phyloP scores from a whole-genome alignment of 2,329 filamentous ascomycete genomes.

The Phialophora chinensis region DNA sequence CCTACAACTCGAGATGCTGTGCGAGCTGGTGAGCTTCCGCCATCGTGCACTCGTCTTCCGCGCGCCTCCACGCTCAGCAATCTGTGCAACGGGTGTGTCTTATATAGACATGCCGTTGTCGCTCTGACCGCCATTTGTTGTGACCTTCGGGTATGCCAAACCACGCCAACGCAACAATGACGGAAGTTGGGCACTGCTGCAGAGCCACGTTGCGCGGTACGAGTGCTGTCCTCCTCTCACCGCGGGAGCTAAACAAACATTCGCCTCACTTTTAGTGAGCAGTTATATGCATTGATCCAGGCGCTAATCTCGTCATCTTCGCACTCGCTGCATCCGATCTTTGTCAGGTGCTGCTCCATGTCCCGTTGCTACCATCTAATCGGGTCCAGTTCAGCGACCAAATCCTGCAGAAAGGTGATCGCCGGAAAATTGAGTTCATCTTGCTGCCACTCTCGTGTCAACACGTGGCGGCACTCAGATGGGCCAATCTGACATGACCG shows the following conservation, averaged over 20 bases:
- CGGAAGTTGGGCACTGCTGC: slow-evolving; percentile 34
- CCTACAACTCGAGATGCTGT: not conserved
- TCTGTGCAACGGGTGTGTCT: slow-evolving; percentile 11
- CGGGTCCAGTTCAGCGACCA: slow-evolving; percentile 13
- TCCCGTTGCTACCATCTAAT: slow-evolving; percentile 13
- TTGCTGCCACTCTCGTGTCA: slow-evolving; percentile 23
- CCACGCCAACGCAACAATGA: slow-evolving; percentile 36
- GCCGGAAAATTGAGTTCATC: slow-evolving; percentile 9
- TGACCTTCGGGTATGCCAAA: slow-evolving; percentile 25
- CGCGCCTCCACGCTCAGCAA: slow-evolving; percentile 5
- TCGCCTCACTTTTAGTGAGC: slow-evolving; percentile 35
- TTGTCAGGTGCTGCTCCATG: slow-evolving; percentile 32
- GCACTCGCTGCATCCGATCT: slow-evolving; percentile 21
- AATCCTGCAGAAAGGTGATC: slow-evolving; percentile 11
- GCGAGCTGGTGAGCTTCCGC: slow-evolving; percentile 11
- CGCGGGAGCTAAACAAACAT: slow-evolving; percentile 32
- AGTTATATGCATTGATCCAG: slow-evolving; percentile 15
- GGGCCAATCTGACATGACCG: slow-evolving; percentile 13
- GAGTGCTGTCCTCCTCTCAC: slow-evolving; percentile 19
- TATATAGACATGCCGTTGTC: slow-evolving; percentile 30
- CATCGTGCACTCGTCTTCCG: slow-evolving; percentile 6
- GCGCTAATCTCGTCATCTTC: slow-evolving; percentile 27
- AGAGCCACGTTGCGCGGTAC: slow-evolving; percentile 37
- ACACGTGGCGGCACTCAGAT: slow-evolving; percentile 28
- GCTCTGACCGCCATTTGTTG: slow-evolving; percentile 34